A percentile compares a stretch with the other conserved stretches of the same genome.
These are phyloP conservation scores for Phytopythium montanum DNA, from an alignment of 352 stramenopile genomes.

Conservation along the genomic window DNA sequence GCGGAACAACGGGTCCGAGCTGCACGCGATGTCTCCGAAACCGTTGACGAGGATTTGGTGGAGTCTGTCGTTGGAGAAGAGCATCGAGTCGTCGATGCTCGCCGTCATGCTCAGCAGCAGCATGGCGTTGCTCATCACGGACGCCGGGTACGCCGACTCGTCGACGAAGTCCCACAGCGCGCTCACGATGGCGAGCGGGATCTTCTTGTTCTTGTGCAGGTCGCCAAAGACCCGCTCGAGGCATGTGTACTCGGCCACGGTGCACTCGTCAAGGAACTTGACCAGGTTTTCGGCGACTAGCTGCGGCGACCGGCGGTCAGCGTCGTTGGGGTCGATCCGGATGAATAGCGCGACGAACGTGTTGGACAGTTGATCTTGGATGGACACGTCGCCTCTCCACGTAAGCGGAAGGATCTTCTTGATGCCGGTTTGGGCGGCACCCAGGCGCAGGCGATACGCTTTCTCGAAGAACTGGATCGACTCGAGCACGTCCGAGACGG, in stretches of 20 bases:
- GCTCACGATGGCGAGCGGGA: conserved; percentile 58
- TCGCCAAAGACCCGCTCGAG: conserved; percentile 72
- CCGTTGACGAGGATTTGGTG: conserved; percentile 49
- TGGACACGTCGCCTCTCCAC: conserved; percentile 85
- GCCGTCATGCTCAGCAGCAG: conserved; percentile 65
- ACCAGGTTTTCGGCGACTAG: conserved; percentile 63
- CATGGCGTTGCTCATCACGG: conserved; percentile 61
- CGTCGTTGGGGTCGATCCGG: conserved; percentile 38
- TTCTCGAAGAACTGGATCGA: conserved; percentile 93
- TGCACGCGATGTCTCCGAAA: conserved; percentile 52
- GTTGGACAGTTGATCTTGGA: conserved; percentile 90
- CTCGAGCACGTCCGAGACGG: conserved; percentile 91
- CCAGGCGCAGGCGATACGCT: conserved; percentile 87
- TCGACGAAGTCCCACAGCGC: conserved; percentile 73
- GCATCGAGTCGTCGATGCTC: conserved; percentile 55
- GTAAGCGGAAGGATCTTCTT: conserved; percentile 91
- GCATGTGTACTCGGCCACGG: conserved; percentile 71
- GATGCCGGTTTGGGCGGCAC: conserved; percentile 87
- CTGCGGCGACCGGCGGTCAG: conserved; percentile 35
- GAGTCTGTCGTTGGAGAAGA: conserved; percentile 59
- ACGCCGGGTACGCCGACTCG: conserved; percentile 44
- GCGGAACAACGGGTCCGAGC: conserved; percentile 41
- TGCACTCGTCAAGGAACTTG: conserved; percentile 74
- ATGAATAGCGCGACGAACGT: conserved; percentile 78
- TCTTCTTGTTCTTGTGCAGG: conserved; percentile 50